A percentile compares a stretch with the other conserved stretches of the same genome.
Evolutionary conservation across 73 alveolate genomes (phyloP).

Genomic region (Diophrys sp.): DNA sequence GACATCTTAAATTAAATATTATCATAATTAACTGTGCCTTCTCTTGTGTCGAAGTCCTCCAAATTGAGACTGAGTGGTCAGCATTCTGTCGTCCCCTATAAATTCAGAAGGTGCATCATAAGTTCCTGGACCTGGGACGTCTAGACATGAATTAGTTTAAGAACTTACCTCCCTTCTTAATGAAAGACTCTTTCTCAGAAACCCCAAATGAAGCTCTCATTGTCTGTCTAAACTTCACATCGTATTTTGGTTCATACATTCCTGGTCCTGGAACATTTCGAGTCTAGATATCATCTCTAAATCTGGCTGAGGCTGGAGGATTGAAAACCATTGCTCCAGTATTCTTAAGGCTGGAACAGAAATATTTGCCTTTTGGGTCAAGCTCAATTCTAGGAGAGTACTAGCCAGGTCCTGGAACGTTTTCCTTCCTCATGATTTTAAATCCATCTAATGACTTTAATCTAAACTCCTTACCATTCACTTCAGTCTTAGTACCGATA

Average conservation of each 20-base stretch:
- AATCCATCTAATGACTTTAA: not conserved
- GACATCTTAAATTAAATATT: not conserved
- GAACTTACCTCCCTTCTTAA: not conserved
- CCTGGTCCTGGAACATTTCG: not conserved
- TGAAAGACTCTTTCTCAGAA: not conserved
- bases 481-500: not conserved
- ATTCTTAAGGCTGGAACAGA: no score
- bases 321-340: not conserved
- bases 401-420: not conserved
- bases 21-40: not conserved
- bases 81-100: not conserved
- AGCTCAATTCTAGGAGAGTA: not conserved
- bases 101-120: conserved; percentile 27
- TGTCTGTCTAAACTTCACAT: not conserved
- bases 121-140: conserved; percentile 41
- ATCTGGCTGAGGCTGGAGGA: not conserved
- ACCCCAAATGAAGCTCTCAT: not conserved
- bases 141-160: conserved; percentile 7
- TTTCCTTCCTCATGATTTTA: not conserved
- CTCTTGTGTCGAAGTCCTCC: not conserved
- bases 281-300: not conserved
- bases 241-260: not conserved
- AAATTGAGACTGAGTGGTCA: no score
- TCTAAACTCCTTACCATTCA: not conserved
- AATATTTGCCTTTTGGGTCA: not conserved